phyloP scores from a whole-genome alignment of 2,329 filamentous ascomycete species.

The Botrytis cinerea region DNA sequence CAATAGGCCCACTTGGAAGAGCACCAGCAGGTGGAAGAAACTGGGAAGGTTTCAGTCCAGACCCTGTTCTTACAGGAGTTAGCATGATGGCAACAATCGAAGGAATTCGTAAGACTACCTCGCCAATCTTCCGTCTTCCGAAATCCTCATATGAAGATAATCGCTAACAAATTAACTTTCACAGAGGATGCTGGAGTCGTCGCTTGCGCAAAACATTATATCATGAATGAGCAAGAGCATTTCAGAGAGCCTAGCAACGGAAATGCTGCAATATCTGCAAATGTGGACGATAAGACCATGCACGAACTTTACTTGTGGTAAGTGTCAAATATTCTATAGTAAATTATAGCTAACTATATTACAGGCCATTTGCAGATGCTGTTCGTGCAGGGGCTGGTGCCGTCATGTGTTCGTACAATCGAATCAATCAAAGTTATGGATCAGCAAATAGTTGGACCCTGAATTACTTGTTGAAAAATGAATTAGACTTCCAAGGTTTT shows the following conservation, averaged over 20 bases:
- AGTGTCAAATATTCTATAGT: neutral
- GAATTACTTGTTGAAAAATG: conserved; percentile 76
- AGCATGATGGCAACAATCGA: conserved; percentile 71
- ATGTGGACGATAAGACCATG: conserved; percentile 61
- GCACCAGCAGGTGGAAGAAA: conserved; percentile 68
- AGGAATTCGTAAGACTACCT: conserved; percentile 56
- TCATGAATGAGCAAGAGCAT: conserved; percentile 68
- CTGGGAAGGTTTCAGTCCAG: conserved; percentile 70
- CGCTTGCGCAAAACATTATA: conserved; percentile 77
- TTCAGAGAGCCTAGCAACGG: conserved; percentile 33
- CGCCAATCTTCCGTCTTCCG: neutral
- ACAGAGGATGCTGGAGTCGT: conserved; percentile 74
- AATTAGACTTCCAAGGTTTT: conserved; percentile 80
- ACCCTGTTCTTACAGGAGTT: conserved; percentile 74
- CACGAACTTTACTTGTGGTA: conserved; percentile 62
- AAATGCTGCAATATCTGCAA: conserved; percentile 62
- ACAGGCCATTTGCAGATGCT: conserved; percentile 52
- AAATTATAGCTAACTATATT: conserved; percentile 23
- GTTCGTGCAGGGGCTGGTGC: conserved; percentile 75
- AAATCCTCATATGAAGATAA: neutral
- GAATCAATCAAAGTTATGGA: conserved; percentile 76
- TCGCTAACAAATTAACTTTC: neutral
- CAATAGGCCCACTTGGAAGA: conserved; percentile 57
- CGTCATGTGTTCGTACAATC: conserved; percentile 69
- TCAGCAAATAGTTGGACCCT: conserved; percentile 77